These are phyloP conservation scores for Spergularia bocconei DNA, from an alignment of 148 eudicot genomes.

Conservation along the genomic window DNA sequence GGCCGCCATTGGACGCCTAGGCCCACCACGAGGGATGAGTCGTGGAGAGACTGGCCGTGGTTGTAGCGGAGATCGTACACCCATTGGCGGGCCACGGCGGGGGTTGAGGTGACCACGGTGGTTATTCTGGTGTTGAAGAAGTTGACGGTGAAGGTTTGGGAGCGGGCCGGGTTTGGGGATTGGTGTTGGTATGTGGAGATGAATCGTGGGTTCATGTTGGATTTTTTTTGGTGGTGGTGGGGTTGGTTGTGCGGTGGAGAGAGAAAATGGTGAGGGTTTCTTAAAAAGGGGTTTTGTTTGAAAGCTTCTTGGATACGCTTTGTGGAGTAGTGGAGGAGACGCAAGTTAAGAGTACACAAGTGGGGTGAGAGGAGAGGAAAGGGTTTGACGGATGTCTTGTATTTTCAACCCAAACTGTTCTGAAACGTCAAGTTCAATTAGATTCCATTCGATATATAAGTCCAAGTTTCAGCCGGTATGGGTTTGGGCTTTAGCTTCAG, in stretches of 20 bases:
- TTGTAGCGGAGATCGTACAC: slow-evolving; percentile 20
- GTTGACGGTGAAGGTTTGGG: slow-evolving; percentile 9
- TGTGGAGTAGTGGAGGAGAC: background rate
- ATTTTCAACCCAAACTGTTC: too few relatives aligned
- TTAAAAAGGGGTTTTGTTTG: background rate
- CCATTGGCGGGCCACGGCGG: slow-evolving; percentile 24
- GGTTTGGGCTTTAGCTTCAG: too few relatives aligned
- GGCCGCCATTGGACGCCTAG: slow-evolving; percentile 25
- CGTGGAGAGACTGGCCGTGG: background rate
- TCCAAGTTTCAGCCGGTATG: too few relatives aligned
- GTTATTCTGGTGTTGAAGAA: slow-evolving; percentile 8
- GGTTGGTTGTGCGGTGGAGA: background rate
- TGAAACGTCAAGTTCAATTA: too few relatives aligned
- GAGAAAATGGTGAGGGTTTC: background rate
- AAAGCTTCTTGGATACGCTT: slow-evolving; percentile 1
- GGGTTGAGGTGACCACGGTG: slow-evolving; percentile 22
- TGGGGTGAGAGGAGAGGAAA: too few relatives aligned
- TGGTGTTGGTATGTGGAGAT: slow-evolving; percentile 6
- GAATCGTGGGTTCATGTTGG: background rate
- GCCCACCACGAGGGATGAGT: slow-evolving; percentile 8
- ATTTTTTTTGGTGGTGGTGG: background rate
- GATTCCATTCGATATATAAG: too few relatives aligned
- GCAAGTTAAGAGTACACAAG: too few relatives aligned
- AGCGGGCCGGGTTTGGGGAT: slow-evolving; percentile 4
- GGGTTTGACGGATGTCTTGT: too few relatives aligned